phyloP scores from a whole-genome alignment of 2,329 filamentous ascomycete genomes.

The Penicillium sp. region DNA sequence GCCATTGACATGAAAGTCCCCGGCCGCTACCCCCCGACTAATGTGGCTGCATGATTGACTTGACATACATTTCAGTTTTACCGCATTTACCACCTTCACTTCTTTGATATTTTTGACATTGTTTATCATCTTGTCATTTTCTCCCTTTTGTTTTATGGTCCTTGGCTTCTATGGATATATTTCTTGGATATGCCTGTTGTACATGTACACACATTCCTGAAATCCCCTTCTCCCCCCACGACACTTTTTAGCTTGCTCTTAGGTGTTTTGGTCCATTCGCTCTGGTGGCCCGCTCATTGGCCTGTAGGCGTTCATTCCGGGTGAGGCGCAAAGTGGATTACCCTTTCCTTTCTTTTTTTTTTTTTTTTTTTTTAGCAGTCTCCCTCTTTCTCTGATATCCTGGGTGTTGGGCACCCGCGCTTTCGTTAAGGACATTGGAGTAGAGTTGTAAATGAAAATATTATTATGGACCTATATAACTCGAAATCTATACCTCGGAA shows the following conservation, averaged over 20 bases:
- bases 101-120: not conserved
- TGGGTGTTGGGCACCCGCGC: constrained; percentile 12
- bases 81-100: not conserved
- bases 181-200: not conserved
- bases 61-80: constrained; percentile 2
- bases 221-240: not conserved
- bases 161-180: constrained; percentile 4
- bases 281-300: constrained; percentile 5
- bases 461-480: not conserved
- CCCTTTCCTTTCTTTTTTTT: constrained; percentile 1
- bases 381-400: constrained; percentile 14
- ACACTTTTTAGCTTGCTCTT: constrained; percentile 13
- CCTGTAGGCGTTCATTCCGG: constrained; percentile 21
- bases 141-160: not conserved
- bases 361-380: not conserved
- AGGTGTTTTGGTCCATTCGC: constrained; percentile 20
- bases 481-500: not conserved
- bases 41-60: constrained; percentile 29
- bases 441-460: not conserved
- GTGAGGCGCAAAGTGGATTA: constrained; percentile 10
- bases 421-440: constrained; percentile 8
- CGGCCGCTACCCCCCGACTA: constrained; percentile 35
- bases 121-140: not conserved
- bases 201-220: constrained; percentile 11
- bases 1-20: constrained; percentile 39